Conservation (phyloP, 441 rosid species). For the Brassica hybrid region DNA sequence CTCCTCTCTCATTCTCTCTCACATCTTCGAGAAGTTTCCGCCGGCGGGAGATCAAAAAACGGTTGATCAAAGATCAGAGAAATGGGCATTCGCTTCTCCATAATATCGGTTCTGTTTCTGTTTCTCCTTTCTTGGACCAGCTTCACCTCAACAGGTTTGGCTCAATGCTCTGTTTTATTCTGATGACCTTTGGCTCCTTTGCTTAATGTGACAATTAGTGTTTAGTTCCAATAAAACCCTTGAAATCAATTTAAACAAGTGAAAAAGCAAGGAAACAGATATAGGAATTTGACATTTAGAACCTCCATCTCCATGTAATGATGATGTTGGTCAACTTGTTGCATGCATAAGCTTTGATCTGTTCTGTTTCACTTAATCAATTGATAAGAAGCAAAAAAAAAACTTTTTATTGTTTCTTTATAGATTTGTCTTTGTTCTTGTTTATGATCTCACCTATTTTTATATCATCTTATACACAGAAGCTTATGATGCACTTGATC, state of each 20-base stretch:
- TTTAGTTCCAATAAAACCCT: background rate
- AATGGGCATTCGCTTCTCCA: conserved; percentile 36
- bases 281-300: conserved; percentile 1
- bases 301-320: conserved; percentile 19
- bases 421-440: background rate
- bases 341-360: conserved; percentile 1
- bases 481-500: conserved; percentile 12
- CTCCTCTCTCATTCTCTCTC: conserved; percentile 20
- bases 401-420: background rate
- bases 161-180: background rate
- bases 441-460: background rate
- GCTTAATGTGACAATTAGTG: conserved; percentile 14
- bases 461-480: background rate
- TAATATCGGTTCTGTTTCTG: conserved; percentile 43
- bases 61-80: background rate
- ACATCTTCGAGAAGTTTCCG: conserved; percentile 35
- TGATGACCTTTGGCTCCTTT: background rate
- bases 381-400: background rate
- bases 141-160: conserved; percentile 60
- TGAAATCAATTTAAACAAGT: background rate
- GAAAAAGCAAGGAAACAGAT: background rate
- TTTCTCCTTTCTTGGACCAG: conserved; percentile 49
- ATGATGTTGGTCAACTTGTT: background rate
- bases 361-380: background rate
- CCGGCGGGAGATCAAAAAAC: conserved; percentile 38